phyloP scores from a whole-genome alignment of 257 asterid species.

The Scutellaria minor region DNA sequence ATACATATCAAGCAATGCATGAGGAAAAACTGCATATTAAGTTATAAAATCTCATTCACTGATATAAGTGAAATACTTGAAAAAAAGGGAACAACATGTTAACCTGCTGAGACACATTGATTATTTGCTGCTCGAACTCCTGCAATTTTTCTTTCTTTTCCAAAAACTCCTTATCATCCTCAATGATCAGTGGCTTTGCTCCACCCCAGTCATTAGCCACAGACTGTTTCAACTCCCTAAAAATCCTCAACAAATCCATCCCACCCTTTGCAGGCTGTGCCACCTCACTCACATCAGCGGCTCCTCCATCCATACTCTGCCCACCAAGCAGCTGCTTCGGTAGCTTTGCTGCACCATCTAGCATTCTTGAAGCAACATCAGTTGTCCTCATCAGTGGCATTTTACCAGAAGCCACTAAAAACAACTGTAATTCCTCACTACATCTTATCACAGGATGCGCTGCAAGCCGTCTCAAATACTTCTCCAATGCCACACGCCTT shows the following conservation, averaged over 20 bases:
- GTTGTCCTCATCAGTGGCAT: constrained; percentile 56
- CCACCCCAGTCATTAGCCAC: constrained; percentile 94
- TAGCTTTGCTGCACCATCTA: constrained; percentile 67
- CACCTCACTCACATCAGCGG: constrained; percentile 54
- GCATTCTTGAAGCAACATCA: constrained; percentile 71
- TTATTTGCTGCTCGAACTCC: constrained; percentile 84
- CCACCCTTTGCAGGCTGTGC: constrained; percentile 79
- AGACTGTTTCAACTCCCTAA: constrained; percentile 90
- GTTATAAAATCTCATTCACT: neutral
- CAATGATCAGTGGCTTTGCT: constrained; percentile 66
- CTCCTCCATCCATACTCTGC: constrained; percentile 41
- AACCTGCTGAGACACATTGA: constrained; percentile 95
- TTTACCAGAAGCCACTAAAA: constrained; percentile 58
- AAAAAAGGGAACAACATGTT: constrained; percentile 25
- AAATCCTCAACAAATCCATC: constrained; percentile 71
- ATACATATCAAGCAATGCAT: constrained; percentile 3
- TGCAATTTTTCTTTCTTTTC: constrained; percentile 73
- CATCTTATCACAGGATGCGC: constrained; percentile 66
- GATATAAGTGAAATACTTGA: constrained; percentile 17
- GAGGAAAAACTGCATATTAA: neutral
- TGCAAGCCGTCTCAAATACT: constrained; percentile 73
- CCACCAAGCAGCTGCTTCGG: constrained; percentile 65
- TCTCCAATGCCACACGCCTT: constrained; percentile 85
- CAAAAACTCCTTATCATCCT: constrained; percentile 86
- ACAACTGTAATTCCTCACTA: constrained; percentile 79